Evolutionary conservation across 2,329 filamentous ascomycete species (phyloP).

Genomic region (Phoma sp.): DNA sequence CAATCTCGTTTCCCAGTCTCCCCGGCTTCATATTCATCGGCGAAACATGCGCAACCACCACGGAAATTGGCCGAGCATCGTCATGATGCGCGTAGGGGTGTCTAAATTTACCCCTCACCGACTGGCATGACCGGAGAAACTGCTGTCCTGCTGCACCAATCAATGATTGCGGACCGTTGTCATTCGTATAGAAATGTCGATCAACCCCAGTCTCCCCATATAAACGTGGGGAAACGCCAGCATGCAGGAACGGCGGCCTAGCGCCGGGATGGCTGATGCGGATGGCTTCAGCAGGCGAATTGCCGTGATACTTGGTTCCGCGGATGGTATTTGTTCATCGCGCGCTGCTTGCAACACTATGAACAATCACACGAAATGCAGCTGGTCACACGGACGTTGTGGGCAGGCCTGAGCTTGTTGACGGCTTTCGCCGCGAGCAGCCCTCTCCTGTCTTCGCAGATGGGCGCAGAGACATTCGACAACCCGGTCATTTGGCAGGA

Average conservation of each 20-base stretch:
- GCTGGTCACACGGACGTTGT: not conserved
- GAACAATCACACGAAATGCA: not conserved
- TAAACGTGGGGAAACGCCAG: not conserved
- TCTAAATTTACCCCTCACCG: conserved; percentile 2
- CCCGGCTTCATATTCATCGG: not conserved
- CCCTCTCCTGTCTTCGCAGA: not conserved
- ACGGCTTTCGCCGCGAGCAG: not conserved
- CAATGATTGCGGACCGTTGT: not conserved
- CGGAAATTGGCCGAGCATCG: conserved; percentile 1
- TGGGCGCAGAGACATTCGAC: conserved; percentile 44
- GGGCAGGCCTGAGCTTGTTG: not conserved
- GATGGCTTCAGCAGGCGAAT: not conserved
- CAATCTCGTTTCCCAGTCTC: not conserved
- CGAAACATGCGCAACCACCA: not conserved
- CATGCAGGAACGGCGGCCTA: not conserved
- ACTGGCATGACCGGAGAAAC: conserved; percentile 5
- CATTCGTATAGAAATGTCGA: not conserved
- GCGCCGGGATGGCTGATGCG: not conserved
- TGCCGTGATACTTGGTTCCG: not conserved
- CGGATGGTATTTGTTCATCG: too few relatives aligned
- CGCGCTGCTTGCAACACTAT: not conserved
- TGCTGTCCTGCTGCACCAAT: conserved; percentile 8
- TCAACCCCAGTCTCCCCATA: conserved; percentile 6
- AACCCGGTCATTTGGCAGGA: conserved; percentile 66
- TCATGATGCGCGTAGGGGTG: not conserved